These are phyloP conservation scores for Raffaelea arxii DNA, from an alignment of 2,329 filamentous ascomycete species.

Conservation along the genomic window DNA sequence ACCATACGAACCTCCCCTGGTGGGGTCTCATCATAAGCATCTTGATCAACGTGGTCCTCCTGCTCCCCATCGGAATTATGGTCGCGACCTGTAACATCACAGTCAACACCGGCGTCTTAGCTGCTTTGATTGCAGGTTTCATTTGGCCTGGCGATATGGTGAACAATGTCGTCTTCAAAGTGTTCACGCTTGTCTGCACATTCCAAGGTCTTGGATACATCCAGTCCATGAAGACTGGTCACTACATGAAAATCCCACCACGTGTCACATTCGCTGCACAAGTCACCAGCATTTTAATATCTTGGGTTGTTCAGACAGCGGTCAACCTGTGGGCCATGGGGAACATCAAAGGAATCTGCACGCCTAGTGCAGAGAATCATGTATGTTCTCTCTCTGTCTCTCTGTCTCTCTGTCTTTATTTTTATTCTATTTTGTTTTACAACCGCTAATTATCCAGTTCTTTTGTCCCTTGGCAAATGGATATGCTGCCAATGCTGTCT, in stretches of 20 bases:
- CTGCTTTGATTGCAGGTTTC: constrained; percentile 62
- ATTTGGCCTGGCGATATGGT: constrained; percentile 60
- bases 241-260: constrained; percentile 57
- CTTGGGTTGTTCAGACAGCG: constrained; percentile 43
- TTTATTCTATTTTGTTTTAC: too few relatives aligned
- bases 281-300: constrained; percentile 30
- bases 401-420: neutral
- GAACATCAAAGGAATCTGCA: constrained; percentile 53
- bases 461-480: constrained; percentile 42
- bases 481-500: constrained; percentile 57
- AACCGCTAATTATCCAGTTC: too few relatives aligned
- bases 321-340: constrained; percentile 55
- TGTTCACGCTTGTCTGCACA: constrained; percentile 56
- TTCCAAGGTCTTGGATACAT: constrained; percentile 55
- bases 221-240: constrained; percentile 54
- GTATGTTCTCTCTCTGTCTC: neutral
- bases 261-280: constrained; percentile 51
- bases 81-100: constrained; percentile 49
- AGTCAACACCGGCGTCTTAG: constrained; percentile 58
- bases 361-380: constrained; percentile 37
- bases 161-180: constrained; percentile 69
- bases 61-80: constrained; percentile 49
- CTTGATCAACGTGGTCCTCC: constrained; percentile 44
- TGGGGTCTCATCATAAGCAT: constrained; percentile 49
- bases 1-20: constrained; percentile 44